A percentile compares a stretch with the other conserved stretches of the same genome.
phyloP scores from a whole-genome alignment of 306 rosid genomes.

The Herpetospermum pedunculosum region DNA sequence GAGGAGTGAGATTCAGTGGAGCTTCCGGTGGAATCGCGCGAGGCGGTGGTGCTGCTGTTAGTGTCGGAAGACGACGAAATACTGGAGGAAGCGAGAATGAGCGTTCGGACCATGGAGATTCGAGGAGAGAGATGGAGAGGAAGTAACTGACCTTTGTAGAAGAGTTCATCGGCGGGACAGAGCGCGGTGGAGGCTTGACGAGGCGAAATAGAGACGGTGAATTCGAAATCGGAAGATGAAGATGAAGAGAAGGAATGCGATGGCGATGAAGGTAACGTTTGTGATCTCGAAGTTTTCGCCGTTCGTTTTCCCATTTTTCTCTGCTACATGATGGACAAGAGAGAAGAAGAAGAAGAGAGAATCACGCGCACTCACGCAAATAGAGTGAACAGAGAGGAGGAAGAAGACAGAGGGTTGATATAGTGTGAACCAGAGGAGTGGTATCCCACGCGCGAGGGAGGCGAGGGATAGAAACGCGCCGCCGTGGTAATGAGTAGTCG shows the following conservation, averaged over 20 bases:
- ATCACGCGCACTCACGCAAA: not conserved
- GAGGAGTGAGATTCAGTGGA: constrained; percentile 63
- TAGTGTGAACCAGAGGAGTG: not conserved
- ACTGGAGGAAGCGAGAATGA: constrained; percentile 46
- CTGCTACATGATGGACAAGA: constrained; percentile 17
- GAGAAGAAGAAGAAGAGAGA: not conserved
- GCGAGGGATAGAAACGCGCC: constrained; percentile 15
- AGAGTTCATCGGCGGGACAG: constrained; percentile 89
- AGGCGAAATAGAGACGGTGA: constrained; percentile 68
- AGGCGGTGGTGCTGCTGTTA: constrained; percentile 25
- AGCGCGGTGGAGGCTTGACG: constrained; percentile 50
- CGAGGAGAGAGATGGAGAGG: constrained; percentile 80
- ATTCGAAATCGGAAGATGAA: constrained; percentile 79
- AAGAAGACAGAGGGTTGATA: not conserved
- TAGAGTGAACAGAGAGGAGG: not conserved
- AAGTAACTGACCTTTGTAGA: constrained; percentile 79
- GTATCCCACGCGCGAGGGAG: not conserved
- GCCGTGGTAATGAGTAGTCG: not conserved
- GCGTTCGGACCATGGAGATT: constrained; percentile 69
- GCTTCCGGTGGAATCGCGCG: constrained; percentile 82
- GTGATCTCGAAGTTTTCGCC: constrained; percentile 21
- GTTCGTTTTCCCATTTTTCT: constrained; percentile 30
- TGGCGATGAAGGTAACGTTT: constrained; percentile 69
- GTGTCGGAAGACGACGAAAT: constrained; percentile 29
- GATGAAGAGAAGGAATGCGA: constrained; percentile 67